A percentile compares a stretch with the other conserved stretches of the same genome.
phyloP scores from a whole-genome alignment of 805 yeast genomes.

The Pichia exigua region DNA sequence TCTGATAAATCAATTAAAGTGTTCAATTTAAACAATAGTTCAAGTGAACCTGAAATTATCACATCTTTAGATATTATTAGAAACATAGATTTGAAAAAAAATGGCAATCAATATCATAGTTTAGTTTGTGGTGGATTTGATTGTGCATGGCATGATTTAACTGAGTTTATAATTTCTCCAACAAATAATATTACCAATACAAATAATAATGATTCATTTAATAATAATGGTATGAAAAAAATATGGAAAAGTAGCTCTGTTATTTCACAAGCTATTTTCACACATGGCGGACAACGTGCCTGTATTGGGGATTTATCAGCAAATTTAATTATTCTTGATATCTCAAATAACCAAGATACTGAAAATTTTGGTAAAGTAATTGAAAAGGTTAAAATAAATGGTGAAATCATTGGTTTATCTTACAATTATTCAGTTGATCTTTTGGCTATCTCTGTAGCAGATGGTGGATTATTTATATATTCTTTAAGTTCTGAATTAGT shows the following conservation, averaged over 20 bases:
- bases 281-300: constrained; percentile 52
- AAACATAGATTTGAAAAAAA: constrained; percentile 26
- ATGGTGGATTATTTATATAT: constrained; percentile 51
- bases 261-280: constrained; percentile 45
- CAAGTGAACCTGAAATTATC: constrained; percentile 53
- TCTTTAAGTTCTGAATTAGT: constrained; percentile 50
- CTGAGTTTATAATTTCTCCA: constrained; percentile 1
- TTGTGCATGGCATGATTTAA: constrained; percentile 33
- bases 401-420: constrained; percentile 48
- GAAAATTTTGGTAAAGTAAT: constrained; percentile 27
- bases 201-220: neutral
- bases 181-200: neutral
- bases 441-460: constrained; percentile 49
- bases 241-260: constrained; percentile 11
- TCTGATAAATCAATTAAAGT: constrained; percentile 50
- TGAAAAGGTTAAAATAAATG: constrained; percentile 35
- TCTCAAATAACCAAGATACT: constrained; percentile 26
- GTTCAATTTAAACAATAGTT: constrained; percentile 38
- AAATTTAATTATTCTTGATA: constrained; percentile 42
- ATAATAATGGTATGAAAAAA: constrained; percentile 1
- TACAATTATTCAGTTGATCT: constrained; percentile 52
- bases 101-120: constrained; percentile 13
- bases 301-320: constrained; percentile 64
- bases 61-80: constrained; percentile 44
- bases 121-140: constrained; percentile 34